These are phyloP conservation scores for Posidonia oceanica DNA, from an alignment of 116 monocot genomes.

Conservation along the genomic window DNA sequence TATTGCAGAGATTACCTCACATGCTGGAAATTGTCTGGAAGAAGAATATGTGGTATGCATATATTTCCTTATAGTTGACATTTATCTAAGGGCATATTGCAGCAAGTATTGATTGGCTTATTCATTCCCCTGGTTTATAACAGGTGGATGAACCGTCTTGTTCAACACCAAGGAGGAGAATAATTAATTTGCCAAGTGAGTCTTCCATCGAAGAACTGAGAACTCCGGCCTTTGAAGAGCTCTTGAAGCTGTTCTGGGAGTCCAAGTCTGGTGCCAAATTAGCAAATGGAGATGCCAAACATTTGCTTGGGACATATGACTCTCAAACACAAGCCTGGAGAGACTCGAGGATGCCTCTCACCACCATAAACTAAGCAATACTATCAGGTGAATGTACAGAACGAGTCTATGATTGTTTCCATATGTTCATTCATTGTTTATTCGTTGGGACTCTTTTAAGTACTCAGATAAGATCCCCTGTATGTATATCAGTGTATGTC, in stretches of 20 bases:
- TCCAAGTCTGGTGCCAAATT: slow-evolving; percentile 36
- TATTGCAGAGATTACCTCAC: slow-evolving; percentile 40
- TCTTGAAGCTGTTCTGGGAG: slow-evolving; percentile 74
- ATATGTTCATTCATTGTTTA: too few relatives aligned
- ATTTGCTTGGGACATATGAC: slow-evolving; percentile 31
- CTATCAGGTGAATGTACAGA: too few relatives aligned
- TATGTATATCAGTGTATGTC: too few relatives aligned
- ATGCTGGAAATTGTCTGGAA: slow-evolving; percentile 45
- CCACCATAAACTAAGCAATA: slow-evolving; percentile 38
- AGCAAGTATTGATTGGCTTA: background rate
- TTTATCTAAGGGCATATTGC: too few relatives aligned
- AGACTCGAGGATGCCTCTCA: slow-evolving; percentile 67
- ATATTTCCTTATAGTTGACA: background rate
- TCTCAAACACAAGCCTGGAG: slow-evolving; percentile 30
- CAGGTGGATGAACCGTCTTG: slow-evolving; percentile 88
- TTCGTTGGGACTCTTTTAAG: too few relatives aligned
- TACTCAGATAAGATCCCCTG: too few relatives aligned
- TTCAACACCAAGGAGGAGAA: slow-evolving; percentile 62
- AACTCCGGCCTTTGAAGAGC: slow-evolving; percentile 78
- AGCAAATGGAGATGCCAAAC: slow-evolving; percentile 60
- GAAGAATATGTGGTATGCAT: slow-evolving; percentile 58
- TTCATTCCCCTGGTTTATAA: background rate
- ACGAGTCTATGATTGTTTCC: too few relatives aligned
- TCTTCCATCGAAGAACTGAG: slow-evolving; percentile 79
- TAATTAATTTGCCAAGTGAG: slow-evolving; percentile 48